Percentiles rank a stretch among this genome's conserved stretches.
phyloP scores from a whole-genome alignment of 257 asterid species.

The Solanum pennellii region DNA sequence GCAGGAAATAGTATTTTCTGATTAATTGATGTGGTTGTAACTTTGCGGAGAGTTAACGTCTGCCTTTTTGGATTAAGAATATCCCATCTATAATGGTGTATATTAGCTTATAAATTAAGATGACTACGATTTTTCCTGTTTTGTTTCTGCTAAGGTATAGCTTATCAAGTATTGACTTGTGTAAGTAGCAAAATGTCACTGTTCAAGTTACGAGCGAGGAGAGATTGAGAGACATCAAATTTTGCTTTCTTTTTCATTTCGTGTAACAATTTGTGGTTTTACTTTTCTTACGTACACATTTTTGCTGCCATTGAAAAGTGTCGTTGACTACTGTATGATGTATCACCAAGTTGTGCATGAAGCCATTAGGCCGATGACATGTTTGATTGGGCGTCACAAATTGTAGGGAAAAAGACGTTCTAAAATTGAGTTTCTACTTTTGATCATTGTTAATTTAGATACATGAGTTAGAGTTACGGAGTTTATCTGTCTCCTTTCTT shows the following conservation, averaged over 20 bases:
- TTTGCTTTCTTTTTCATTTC: not conserved
- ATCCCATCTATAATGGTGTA: not conserved
- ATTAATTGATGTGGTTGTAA: not conserved
- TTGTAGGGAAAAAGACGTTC: not conserved
- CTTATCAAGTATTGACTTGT: not conserved
- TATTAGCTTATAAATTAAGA: not conserved
- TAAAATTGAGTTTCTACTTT: not conserved
- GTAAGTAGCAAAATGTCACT: not conserved
- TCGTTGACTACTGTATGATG: not conserved
- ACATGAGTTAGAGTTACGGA: conserved; percentile 1
- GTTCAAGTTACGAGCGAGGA: not conserved
- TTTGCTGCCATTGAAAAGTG: not conserved
- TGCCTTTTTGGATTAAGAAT: not conserved
- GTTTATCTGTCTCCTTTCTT: not conserved
- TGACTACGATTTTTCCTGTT: not conserved
- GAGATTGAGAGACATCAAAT: not conserved
- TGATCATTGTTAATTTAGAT: not conserved
- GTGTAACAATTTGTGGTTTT: not conserved
- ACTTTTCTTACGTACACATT: not conserved
- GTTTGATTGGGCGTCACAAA: not conserved
- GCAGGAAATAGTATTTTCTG: not conserved
- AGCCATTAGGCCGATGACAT: not conserved
- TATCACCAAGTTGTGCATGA: not conserved
- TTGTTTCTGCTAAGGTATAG: not conserved
- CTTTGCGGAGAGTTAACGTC: not conserved